Evolutionary conservation across 768 basidiomycete genomes (phyloP).

Genomic region (Flagelloscypha sp.): DNA sequence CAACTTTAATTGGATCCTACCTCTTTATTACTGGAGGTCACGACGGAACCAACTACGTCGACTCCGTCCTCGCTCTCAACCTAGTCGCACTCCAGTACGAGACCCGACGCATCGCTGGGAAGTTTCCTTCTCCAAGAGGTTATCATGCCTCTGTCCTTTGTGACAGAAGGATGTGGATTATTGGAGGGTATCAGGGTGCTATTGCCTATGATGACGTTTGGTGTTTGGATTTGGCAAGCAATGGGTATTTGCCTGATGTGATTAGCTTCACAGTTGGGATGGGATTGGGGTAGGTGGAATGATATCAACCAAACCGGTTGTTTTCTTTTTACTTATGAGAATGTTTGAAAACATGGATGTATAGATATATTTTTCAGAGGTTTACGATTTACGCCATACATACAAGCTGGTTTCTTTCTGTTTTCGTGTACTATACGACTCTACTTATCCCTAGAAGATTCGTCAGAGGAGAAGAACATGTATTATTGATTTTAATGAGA

Average conservation of each 20-base stretch:
- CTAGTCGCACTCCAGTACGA: constrained; percentile 87
- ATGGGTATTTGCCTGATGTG: constrained; percentile 86
- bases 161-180: constrained; percentile 78
- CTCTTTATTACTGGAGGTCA: constrained; percentile 88
- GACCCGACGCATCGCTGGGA: constrained; percentile 54
- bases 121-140: constrained; percentile 64
- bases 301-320: no score
- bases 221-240: constrained; percentile 77
- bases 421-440: no score
- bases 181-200: constrained; percentile 84
- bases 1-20: constrained; percentile 88
- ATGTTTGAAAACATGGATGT: no score
- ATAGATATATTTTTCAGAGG: no score
- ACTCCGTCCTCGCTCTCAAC: no score
- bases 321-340: no score
- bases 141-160: constrained; percentile 80
- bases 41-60: constrained; percentile 70
- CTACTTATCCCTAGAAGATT: no score
- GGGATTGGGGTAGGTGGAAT: no score
- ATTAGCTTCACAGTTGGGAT: constrained; percentile 74
- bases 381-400: no score
- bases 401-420: no score
- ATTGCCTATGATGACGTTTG: constrained; percentile 81
- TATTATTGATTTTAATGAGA: no score
- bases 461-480: no score